phyloP scores from a whole-genome alignment of 192 early-diverging fungal species.

The Linnemannia schmuckeri region DNA sequence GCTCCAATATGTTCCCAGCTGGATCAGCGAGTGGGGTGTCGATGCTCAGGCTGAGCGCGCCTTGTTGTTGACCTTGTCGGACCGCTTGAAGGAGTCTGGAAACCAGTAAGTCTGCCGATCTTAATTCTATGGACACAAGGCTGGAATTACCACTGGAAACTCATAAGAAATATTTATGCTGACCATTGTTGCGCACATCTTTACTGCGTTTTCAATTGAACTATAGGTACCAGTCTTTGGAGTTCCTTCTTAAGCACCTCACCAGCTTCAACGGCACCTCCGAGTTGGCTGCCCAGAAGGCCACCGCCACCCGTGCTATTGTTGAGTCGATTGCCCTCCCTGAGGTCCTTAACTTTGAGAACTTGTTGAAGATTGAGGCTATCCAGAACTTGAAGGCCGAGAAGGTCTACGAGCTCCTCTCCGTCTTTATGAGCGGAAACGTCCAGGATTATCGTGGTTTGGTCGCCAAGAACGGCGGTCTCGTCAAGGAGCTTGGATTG shows the following conservation, averaged over 20 bases:
- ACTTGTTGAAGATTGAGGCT: conserved; percentile 74
- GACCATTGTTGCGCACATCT: not conserved
- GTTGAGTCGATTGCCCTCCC: conserved; percentile 73
- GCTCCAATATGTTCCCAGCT: conserved; percentile 72
- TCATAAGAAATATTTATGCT: not conserved
- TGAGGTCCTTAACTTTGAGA: conserved; percentile 84
- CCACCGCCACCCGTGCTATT: conserved; percentile 75
- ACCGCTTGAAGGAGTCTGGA: conserved; percentile 71
- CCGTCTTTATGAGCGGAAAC: conserved; percentile 75
- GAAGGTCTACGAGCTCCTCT: conserved; percentile 75
- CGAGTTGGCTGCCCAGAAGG: conserved; percentile 59
- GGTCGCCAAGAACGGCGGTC: conserved; percentile 63
- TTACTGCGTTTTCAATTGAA: not conserved
- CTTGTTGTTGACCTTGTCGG: conserved; percentile 73
- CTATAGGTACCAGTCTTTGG: conserved; percentile 60
- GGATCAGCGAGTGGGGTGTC: conserved; percentile 80
- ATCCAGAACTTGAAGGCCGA: conserved; percentile 71
- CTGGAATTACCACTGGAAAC: not conserved
- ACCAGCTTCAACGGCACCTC: conserved; percentile 65
- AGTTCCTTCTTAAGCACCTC: conserved; percentile 79
- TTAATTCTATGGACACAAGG: not conserved
- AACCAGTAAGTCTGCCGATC: conserved; percentile 65
- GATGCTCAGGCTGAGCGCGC: conserved; percentile 66
- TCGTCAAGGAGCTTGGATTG: conserved; percentile 65
- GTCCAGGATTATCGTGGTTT: conserved; percentile 76